Percentiles rank a stretch among this genome's conserved stretches.
These are phyloP conservation scores for Astragalus glycyphyllos DNA, from an alignment of 306 rosid species.

Conservation along the genomic window DNA sequence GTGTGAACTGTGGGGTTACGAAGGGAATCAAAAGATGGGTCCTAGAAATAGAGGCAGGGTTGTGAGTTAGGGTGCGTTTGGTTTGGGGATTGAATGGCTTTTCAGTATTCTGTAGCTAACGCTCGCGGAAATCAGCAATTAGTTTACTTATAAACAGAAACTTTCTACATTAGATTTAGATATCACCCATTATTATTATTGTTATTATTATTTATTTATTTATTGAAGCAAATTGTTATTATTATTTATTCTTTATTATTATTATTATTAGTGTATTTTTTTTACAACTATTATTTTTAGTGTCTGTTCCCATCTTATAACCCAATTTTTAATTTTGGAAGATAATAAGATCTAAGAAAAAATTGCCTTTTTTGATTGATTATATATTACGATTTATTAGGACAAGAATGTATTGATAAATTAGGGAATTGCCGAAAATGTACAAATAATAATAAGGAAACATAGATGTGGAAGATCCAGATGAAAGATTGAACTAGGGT, in stretches of 20 bases:
- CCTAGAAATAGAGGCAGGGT: conserved; percentile 14
- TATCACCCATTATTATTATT: too few species aligned
- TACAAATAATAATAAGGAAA: background rate
- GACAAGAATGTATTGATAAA: background rate
- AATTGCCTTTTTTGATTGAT: background rate
- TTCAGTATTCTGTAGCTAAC: conserved; percentile 11
- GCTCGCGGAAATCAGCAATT: background rate
- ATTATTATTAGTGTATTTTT: background rate
- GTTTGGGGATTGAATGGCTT: background rate
- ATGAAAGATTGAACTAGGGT: background rate
- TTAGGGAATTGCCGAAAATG: background rate
- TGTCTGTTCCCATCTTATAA: background rate
- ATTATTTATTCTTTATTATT: too few species aligned
- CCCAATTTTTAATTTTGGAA: background rate
- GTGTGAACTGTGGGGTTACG: conserved; percentile 18
- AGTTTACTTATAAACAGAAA: background rate
- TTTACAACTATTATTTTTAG: too few species aligned
- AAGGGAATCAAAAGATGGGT: conserved; percentile 1
- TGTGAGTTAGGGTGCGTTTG: background rate
- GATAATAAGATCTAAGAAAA: background rate
- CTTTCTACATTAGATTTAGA: too few species aligned
- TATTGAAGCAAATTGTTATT: too few species aligned
- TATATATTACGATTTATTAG: background rate
- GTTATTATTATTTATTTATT: too few species aligned
- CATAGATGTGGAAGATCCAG: conserved; percentile 17